phyloP scores from a whole-genome alignment of 2,329 filamentous ascomycete genomes.

The Fusarium zealandicum region DNA sequence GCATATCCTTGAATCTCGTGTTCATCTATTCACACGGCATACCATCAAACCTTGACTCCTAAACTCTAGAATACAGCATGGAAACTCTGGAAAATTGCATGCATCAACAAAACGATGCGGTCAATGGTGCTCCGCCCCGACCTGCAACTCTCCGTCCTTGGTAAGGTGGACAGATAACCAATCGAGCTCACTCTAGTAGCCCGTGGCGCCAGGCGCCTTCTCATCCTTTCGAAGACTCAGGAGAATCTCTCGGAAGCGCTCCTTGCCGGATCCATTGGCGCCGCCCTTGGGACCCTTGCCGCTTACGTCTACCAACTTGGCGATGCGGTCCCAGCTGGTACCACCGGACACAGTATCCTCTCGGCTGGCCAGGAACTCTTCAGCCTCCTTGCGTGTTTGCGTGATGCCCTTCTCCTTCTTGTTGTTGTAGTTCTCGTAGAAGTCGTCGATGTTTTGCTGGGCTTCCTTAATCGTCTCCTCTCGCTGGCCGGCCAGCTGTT shows the following conservation, averaged over 20 bases:
- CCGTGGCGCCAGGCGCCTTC: constrained; percentile 75
- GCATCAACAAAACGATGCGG: constrained; percentile 29
- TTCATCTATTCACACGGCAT: constrained; percentile 41
- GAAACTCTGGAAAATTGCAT: constrained; percentile 36
- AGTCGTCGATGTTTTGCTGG: constrained; percentile 94
- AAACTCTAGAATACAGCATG: constrained; percentile 43
- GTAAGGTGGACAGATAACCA: constrained; percentile 14
- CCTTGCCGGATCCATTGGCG: constrained; percentile 89
- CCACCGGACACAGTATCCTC: constrained; percentile 95
- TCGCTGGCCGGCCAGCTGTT: constrained; percentile 83
- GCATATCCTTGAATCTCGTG: constrained; percentile 24
- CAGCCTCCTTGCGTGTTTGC: constrained; percentile 89
- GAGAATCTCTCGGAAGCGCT: constrained; percentile 91
- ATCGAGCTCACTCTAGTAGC: constrained; percentile 55
- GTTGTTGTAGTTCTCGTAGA: constrained; percentile 99
- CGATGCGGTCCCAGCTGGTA: constrained; percentile 98
- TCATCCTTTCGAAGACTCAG: constrained; percentile 91
- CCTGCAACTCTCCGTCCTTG: constrained; percentile 17
- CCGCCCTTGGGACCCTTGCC: constrained; percentile 90
- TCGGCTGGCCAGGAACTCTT: constrained; percentile 86
- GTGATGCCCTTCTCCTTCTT: constrained; percentile 94
- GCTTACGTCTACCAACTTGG: constrained; percentile 95
- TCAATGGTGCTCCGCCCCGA: constrained; percentile 33
- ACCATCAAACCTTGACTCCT: constrained; percentile 44
- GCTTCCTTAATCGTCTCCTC: constrained; percentile 87